phyloP scores from a whole-genome alignment of 495 filamentous ascomycete species.

The Articulospora tetracladia region DNA sequence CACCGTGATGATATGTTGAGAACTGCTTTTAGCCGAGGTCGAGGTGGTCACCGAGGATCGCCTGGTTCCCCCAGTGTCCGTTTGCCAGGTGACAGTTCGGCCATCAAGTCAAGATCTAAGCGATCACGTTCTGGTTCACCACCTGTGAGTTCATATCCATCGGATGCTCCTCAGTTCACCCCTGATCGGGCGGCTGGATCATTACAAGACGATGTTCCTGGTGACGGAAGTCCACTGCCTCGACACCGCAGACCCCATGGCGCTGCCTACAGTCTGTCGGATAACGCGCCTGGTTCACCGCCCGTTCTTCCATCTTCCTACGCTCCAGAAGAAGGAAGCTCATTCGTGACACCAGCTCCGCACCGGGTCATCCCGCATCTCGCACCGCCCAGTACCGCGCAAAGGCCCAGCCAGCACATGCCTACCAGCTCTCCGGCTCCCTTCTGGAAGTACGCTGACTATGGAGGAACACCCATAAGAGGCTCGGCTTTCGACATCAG shows the following conservation, averaged over 20 bases:
- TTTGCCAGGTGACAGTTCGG: conserved; percentile 17
- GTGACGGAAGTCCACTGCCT: conserved; percentile 53
- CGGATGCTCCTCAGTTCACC: conserved; percentile 41
- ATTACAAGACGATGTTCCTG: conserved; percentile 40
- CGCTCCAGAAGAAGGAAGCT: conserved; percentile 45
- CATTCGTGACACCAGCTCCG: conserved; percentile 81
- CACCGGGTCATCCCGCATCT: conserved; percentile 77
- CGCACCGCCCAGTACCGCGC: conserved; percentile 83
- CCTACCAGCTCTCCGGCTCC: conserved; percentile 93
- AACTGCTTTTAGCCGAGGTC: conserved; percentile 43
- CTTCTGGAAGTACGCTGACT: conserved; percentile 86
- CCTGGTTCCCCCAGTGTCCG: conserved; percentile 48
- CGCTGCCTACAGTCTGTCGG: conserved; percentile 52
- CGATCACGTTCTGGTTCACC: conserved; percentile 45
- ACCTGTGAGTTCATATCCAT: conserved; percentile 39
- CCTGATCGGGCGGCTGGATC: conserved; percentile 56
- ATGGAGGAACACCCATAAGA: conserved; percentile 72
- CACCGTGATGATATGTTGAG: conserved; percentile 66
- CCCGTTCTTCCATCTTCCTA: conserved; percentile 67
- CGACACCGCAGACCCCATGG: conserved; percentile 38
- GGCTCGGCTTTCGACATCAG: conserved; percentile 46
- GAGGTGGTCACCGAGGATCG: conserved; percentile 54
- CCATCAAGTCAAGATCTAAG: conserved; percentile 41
- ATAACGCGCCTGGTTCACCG: conserved; percentile 57
- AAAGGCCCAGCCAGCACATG: conserved; percentile 91